Conservation (phyloP, 352 stramenopile species). For the Pythium apleroticum region DNA sequence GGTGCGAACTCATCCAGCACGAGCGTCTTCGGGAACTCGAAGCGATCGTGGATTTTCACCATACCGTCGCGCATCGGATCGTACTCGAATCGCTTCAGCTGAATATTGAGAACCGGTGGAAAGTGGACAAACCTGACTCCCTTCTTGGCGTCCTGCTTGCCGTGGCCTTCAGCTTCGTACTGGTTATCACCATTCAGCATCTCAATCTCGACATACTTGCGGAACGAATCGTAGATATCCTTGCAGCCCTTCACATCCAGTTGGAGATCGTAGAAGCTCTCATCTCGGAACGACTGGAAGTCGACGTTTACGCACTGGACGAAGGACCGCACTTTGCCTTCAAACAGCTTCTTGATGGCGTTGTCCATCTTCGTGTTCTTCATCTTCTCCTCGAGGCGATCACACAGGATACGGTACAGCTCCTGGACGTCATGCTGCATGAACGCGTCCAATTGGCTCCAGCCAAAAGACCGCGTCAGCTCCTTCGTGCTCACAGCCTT, state of each 20-base stretch:
- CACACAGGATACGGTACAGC: constrained; percentile 89
- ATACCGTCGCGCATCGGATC: constrained; percentile 84
- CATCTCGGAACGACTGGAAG: constrained; percentile 85
- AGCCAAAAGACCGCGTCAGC: constrained; percentile 92
- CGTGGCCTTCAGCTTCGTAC: constrained; percentile 88
- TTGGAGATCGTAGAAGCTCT: constrained; percentile 93
- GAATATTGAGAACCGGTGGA: constrained; percentile 90
- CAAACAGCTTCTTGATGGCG: constrained; percentile 87
- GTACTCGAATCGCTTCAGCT: constrained; percentile 92
- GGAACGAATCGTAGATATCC: constrained; percentile 88
- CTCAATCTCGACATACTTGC: constrained; percentile 92
- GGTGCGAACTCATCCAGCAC: constrained; percentile 68
- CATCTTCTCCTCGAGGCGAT: constrained; percentile 93
- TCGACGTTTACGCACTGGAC: constrained; percentile 92
- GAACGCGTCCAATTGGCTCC: constrained; percentile 90
- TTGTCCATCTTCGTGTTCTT: constrained; percentile 84
- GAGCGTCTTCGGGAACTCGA: constrained; percentile 80
- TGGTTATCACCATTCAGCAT: constrained; percentile 94
- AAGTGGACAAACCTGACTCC: constrained; percentile 82
- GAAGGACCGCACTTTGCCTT: constrained; percentile 87
- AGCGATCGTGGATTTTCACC: constrained; percentile 90
- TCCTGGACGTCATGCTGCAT: constrained; percentile 94
- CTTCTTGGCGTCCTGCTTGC: constrained; percentile 92
- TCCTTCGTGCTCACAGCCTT: constrained; percentile 91
- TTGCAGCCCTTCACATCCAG: constrained; percentile 92